A percentile compares a stretch with the other conserved stretches of the same genome.
Evolutionary conservation across 805 yeast species (phyloP).

Genomic region (Saccharomycopsis synnaedendra): DNA sequence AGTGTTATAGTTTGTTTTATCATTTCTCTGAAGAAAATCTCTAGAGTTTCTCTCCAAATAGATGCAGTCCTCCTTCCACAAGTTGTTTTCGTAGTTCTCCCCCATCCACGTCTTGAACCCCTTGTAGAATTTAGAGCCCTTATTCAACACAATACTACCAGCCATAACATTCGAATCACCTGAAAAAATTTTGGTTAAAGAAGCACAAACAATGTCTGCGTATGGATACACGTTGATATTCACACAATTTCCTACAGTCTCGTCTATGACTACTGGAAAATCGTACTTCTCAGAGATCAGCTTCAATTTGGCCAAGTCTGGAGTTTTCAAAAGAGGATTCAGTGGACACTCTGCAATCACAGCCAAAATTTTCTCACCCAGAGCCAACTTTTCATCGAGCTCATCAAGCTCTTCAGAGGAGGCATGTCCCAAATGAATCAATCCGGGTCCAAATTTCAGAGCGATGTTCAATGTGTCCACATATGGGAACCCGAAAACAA

Average conservation of each 20-base stretch:
- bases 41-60: conserved; percentile 87
- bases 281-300: conserved; percentile 54
- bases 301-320: conserved; percentile 57
- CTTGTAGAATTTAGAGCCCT: conserved; percentile 39
- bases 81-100: conserved; percentile 53
- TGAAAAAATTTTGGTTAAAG: conserved; percentile 84
- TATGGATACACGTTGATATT: conserved; percentile 73
- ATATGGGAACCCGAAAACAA: conserved; percentile 94
- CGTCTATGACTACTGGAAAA: conserved; percentile 82
- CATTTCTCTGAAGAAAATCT: conserved; percentile 61
- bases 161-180: conserved; percentile 96
- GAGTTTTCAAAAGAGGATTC: conserved; percentile 83
- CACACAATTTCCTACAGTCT: conserved; percentile 84
- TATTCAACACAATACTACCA: conserved; percentile 76
- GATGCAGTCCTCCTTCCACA: conserved; percentile 94
- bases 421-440: conserved; percentile 75
- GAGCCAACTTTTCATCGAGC: conserved; percentile 47
- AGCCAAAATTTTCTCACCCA: conserved; percentile 53
- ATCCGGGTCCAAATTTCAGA: conserved; percentile 86
- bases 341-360: conserved; percentile 92
- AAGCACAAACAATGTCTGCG: conserved; percentile 79
- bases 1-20: conserved; percentile 43
- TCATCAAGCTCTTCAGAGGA: conserved; percentile 54
- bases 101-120: conserved; percentile 38
- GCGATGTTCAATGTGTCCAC: conserved; percentile 84